These are phyloP conservation scores for Clavariopsis aquatica DNA, from an alignment of 495 filamentous ascomycete genomes.

Conservation along the genomic window DNA sequence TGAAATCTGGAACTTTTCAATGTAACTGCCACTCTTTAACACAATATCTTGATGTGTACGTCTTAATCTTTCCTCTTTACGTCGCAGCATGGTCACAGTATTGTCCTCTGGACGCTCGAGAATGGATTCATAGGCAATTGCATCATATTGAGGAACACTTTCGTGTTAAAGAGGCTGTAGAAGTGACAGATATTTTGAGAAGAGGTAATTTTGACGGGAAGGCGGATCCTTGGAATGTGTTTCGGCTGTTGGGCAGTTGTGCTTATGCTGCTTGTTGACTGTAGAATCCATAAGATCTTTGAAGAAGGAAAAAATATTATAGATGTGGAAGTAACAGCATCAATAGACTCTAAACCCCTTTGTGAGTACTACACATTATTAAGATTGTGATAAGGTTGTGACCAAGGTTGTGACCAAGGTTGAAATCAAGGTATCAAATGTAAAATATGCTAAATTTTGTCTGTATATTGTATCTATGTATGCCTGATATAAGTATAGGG, in stretches of 20 bases:
- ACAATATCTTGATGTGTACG: constrained; percentile 37
- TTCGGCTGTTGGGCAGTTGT: constrained; percentile 46
- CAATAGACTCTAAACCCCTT: too few species aligned
- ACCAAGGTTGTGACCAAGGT: too few species aligned
- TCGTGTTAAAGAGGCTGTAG: constrained; percentile 37
- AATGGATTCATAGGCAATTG: constrained; percentile 41
- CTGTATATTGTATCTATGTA: too few species aligned
- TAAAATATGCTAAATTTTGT: too few species aligned
- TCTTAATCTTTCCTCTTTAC: constrained; percentile 43
- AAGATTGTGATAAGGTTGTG: too few species aligned
- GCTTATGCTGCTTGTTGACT: constrained; percentile 32
- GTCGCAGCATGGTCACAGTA: constrained; percentile 33
- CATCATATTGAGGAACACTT: constrained; percentile 38
- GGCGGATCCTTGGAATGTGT: constrained; percentile 41
- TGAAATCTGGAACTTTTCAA: neutral
- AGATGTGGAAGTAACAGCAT: too few species aligned
- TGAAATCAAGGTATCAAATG: too few species aligned
- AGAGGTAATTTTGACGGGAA: constrained; percentile 10
- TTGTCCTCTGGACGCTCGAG: constrained; percentile 19
- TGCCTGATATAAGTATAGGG: too few species aligned
- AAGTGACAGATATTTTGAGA: constrained; percentile 37
- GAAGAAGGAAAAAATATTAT: too few species aligned
- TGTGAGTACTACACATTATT: too few species aligned
- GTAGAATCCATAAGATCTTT: too few species aligned
- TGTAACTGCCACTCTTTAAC: constrained; percentile 12